Evolutionary conservation across 202 grass and related monocot species (phyloP), one percentile per base, ranked within the genome.

Genomic region (Zoysia matrella): DNA sequence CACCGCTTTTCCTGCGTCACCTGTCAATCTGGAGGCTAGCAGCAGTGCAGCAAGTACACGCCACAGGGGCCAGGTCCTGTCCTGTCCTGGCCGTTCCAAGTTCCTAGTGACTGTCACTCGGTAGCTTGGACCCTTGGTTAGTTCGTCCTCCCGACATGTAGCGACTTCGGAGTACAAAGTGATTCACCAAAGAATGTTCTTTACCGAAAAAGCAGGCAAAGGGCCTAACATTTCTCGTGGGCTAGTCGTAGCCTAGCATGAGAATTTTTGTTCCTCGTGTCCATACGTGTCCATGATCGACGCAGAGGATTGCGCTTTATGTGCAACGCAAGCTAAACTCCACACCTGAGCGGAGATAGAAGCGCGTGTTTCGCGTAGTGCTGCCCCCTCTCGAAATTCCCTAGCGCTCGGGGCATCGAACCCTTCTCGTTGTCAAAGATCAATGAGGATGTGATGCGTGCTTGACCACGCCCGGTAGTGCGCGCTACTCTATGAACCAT

Each of bases 321-420:
- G 82, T 77, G 57, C 13, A 57, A 44, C 36, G 18, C 8, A 63
- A 68, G 64, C 0, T 40, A 1, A 63, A 40, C 10, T 40, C 9
- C 65, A 52, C 74, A 36, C 11, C 58, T 66, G 54, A 75, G 56
- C 45, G 2, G 45, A 46, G 45, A 46, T 46, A 18, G 22, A 60
- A 2, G 6, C 7, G 48, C 67, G 51, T 77, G 82, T 72, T 85
- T 84, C 67, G 50, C 67, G 82, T 65, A 64, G 44, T 9, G 47
- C 47, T 83, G 81, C 43, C 6, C 13, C 54, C 43, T 47, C 67
- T 66, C 18, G 18, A 60, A 85, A 64, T n/a, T 44, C 36, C n/a
- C 16, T 22, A 22, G 10, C 41, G 13, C 18, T 42, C 46, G 47
- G 36, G 22, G 50, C 22, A 22, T 22, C 22, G 22, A 22, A 22